A percentile compares a stretch with the other conserved stretches of the same genome.
Evolutionary conservation across 192 early-diverging fungal species (phyloP).

Genomic region (Coemansia asiatica): DNA sequence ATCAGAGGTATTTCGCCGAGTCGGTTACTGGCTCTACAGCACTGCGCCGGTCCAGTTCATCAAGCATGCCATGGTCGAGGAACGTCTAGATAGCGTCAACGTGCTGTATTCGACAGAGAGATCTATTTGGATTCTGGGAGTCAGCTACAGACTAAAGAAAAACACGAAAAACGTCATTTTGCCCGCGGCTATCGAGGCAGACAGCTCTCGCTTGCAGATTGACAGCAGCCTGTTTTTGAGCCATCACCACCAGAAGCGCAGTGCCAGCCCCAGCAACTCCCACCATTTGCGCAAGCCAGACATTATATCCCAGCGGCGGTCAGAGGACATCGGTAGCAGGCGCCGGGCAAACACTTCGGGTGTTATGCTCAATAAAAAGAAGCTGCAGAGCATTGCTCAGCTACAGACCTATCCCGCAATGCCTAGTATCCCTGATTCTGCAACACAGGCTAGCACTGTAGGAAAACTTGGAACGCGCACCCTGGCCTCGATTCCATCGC

Average conservation of each 20-base stretch:
- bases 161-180: slow-evolving; percentile 48
- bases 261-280: slow-evolving; percentile 36
- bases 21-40: slow-evolving; percentile 58
- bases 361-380: slow-evolving; percentile 54
- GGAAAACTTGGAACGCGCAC: slow-evolving; percentile 27
- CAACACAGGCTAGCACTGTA: neutral
- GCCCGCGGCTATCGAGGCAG: slow-evolving; percentile 41
- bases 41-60: slow-evolving; percentile 57
- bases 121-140: slow-evolving; percentile 55
- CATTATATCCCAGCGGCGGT: slow-evolving; percentile 32
- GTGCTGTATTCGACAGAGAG: slow-evolving; percentile 49
- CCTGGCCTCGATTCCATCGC: slow-evolving; percentile 54
- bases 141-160: slow-evolving; percentile 50
- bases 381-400: slow-evolving; percentile 51
- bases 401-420: slow-evolving; percentile 40
- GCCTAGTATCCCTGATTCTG: slow-evolving; percentile 34
- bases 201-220: slow-evolving; percentile 44
- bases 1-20: slow-evolving; percentile 45
- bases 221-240: slow-evolving; percentile 52
- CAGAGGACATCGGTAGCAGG: slow-evolving; percentile 44
- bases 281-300: slow-evolving; percentile 34
- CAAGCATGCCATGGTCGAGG: slow-evolving; percentile 54
- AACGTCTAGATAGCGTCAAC: slow-evolving; percentile 51
- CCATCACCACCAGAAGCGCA: slow-evolving; percentile 55
- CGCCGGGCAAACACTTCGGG: slow-evolving; percentile 54